Conservation (phyloP, 2,329 filamentous ascomycete species). For the Lasiodiplodia gonubiensis region DNA sequence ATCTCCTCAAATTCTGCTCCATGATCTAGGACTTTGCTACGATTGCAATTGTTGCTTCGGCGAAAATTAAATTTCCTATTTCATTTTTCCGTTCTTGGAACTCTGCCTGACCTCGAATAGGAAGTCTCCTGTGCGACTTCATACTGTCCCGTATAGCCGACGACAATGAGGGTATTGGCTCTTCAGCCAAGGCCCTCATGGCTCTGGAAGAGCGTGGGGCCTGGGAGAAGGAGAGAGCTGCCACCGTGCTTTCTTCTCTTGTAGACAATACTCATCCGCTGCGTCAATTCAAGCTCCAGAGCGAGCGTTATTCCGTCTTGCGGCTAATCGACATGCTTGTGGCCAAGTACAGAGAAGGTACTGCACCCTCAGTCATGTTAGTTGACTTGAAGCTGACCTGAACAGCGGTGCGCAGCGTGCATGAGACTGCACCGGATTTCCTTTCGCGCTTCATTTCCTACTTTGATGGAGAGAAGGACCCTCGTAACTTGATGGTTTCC, state of each 20-base stretch:
- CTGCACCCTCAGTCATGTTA: not conserved
- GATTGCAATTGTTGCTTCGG: not conserved
- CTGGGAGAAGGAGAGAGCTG: conserved; percentile 63
- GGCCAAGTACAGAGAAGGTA: conserved; percentile 64
- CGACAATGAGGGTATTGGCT: conserved; percentile 58
- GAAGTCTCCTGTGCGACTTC: conserved; percentile 66
- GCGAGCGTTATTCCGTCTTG: conserved; percentile 65
- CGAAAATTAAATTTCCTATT: not conserved
- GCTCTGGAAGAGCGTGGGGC: conserved; percentile 65
- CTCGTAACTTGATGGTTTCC: conserved; percentile 71
- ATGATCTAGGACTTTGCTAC: not conserved
- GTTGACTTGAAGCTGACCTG: not conserved
- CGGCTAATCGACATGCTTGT: conserved; percentile 67
- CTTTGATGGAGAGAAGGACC: conserved; percentile 72
- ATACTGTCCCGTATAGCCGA: conserved; percentile 68
- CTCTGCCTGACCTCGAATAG: conserved; percentile 43
- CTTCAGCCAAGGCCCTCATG: conserved; percentile 63
- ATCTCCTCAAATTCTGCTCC: not conserved
- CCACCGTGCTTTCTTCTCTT: conserved; percentile 58
- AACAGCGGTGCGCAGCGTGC: conserved; percentile 60
- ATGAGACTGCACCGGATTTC: conserved; percentile 59
- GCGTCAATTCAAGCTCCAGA: conserved; percentile 66
- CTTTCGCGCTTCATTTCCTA: conserved; percentile 67
- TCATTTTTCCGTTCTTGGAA: not conserved
- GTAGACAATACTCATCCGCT: conserved; percentile 62